These are phyloP conservation scores for Allomyces macrogynus DNA, from an alignment of 192 early-diverging fungal species.

Conservation along the genomic window DNA sequence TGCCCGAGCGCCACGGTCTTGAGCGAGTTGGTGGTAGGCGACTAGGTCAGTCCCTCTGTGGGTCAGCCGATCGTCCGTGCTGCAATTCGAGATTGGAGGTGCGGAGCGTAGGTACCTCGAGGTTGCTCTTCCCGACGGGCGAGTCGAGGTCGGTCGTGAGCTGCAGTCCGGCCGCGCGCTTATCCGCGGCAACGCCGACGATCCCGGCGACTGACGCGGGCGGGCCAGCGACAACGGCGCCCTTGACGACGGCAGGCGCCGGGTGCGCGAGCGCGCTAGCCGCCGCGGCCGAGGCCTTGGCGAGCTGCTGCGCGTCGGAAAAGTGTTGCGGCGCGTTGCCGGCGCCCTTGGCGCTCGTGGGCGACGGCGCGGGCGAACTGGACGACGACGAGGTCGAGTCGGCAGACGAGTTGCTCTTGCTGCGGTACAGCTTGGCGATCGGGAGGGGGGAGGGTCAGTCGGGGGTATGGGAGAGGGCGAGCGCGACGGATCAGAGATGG, in stretches of 20 bases:
- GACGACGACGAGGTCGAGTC: not conserved
- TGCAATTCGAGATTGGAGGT: not conserved
- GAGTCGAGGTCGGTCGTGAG: not conserved
- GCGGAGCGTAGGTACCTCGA: not conserved
- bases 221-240: too few species aligned
- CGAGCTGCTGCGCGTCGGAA: not conserved
- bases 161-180: not conserved
- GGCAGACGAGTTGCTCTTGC: slow-evolving; percentile 1
- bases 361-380: not conserved
- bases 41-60: not conserved
- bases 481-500: not conserved
- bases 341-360: not conserved
- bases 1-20: not conserved
- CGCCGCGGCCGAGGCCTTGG: not conserved
- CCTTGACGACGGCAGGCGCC: too few species aligned
- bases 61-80: too few species aligned
- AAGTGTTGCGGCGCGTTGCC: not conserved
- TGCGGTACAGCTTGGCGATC: not conserved
- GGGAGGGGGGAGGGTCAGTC: not conserved
- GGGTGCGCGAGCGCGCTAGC: too few species aligned
- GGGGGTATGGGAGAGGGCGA: not conserved
- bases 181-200: too few species aligned
- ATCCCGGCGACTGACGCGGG: too few species aligned
- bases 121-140: not conserved
- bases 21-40: not conserved